Evolutionary conservation across 257 asterid species (phyloP).

Genomic region (Verbascum thapsus): DNA sequence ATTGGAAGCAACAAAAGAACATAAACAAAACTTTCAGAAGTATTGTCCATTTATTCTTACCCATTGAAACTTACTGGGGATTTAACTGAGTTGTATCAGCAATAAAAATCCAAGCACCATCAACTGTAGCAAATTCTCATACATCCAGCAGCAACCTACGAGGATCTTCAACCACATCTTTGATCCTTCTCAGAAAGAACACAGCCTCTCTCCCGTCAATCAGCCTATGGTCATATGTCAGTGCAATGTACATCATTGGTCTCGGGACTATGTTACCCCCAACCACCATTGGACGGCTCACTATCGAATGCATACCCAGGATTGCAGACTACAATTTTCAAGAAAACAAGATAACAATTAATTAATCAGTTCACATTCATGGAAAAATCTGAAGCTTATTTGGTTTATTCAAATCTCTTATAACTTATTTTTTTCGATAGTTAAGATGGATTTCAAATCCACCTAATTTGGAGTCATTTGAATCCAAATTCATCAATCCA

Average conservation of each 20-base stretch:
- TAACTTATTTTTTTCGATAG: too few relatives aligned
- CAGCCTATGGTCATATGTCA: conserved; percentile 95
- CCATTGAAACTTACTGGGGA: conserved; percentile 22
- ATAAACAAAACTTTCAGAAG: conserved; percentile 43
- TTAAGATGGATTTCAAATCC: too few relatives aligned
- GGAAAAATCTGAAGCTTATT: too few relatives aligned
- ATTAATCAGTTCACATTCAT: neutral
- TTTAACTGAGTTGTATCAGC: conserved; percentile 24
- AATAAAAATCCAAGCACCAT: conserved; percentile 14
- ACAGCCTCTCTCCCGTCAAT: conserved; percentile 99
- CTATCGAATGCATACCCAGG: conserved; percentile 96
- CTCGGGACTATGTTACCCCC: conserved; percentile 83
- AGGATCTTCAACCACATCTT: conserved; percentile 97
- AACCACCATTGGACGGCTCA: conserved; percentile 93
- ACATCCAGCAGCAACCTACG: conserved; percentile 88
- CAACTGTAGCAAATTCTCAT: conserved; percentile 37
- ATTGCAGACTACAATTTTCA: conserved; percentile 81
- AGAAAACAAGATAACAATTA: conserved; percentile 8
- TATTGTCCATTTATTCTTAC: conserved; percentile 44
- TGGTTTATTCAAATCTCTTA: too few relatives aligned
- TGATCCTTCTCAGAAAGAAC: conserved; percentile 84
- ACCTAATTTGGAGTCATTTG: too few relatives aligned
- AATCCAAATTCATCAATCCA: too few relatives aligned
- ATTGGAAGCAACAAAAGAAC: conserved; percentile 17
- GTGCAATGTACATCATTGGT: conserved; percentile 98